Base-by-base conservation (phyloP, 352 stramenopile species). In the Phytopythium cucurbitacearum region DNA sequence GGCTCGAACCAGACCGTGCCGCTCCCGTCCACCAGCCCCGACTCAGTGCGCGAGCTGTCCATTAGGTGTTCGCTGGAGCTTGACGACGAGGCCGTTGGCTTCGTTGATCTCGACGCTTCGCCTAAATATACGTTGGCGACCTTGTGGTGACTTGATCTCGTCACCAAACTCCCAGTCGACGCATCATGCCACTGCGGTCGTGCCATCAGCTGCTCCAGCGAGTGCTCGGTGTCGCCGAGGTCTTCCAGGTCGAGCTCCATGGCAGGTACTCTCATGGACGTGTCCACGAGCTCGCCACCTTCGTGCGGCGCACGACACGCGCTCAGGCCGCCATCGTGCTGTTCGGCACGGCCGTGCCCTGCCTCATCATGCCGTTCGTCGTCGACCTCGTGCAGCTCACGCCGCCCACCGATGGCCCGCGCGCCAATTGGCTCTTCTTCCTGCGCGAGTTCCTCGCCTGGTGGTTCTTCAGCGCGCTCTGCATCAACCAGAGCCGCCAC, bases 1-100 rank as follows among this genome's bases (percentile, higher is more conserved):
- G 67, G 64, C 1, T 70, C 71, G 35, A 83, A 78, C 73, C 79
- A 87, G 38, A 89, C 60, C 5, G 58, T 59, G 56, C 76, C 66
- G 28, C 64, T 62, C 0, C 35, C 42, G 12, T 50, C 45, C 21
- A 28, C 21, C 21, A 28, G 21, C 21, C 21, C 21, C 2, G 21
- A 28, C 21, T 28, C 21, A 2, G 21, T 28, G 21, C 21, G 21
- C 21, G 21, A 28, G 21, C 21, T 28, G 21, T 28, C 21, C 21
- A 28, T 28, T 28, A 28, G 21, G 21, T 28, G 21, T 28, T 28
- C 21, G 21, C 21, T 28, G 21, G 21, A 28, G 21, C 21, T 28
- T 28, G 21, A 28, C 21, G 42, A 34, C 21, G 8, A n/a, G 15
- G 9, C 1, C 41, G 16, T 16, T 32, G 41, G 13, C 13, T 46